Evolutionary conservation across 2,329 filamentous ascomycete genomes (phyloP).

Genomic region (Cladophialophora chaetospira): DNA sequence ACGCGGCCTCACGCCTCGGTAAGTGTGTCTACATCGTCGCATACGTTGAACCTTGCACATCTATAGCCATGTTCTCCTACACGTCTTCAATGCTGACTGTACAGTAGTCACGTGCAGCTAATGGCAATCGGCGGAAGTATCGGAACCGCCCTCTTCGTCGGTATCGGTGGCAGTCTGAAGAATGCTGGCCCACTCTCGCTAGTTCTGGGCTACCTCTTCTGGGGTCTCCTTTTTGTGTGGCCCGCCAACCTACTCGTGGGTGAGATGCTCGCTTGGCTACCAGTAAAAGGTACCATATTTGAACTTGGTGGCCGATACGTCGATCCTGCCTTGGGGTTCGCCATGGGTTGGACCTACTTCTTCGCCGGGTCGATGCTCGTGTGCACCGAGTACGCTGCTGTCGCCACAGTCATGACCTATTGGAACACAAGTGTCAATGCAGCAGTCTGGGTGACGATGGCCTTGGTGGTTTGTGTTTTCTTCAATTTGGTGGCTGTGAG

Average conservation of each 20-base stretch:
- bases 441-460: conserved; percentile 47
- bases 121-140: conserved; percentile 46
- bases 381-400: conserved; percentile 51
- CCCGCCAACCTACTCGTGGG: conserved; percentile 44
- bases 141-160: conserved; percentile 41
- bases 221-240: conserved; percentile 38
- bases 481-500: conserved; percentile 71
- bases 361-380: conserved; percentile 49
- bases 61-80: neutral
- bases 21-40: neutral
- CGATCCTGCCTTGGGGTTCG: conserved; percentile 48
- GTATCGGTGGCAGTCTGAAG: conserved; percentile 39
- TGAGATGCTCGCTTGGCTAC: conserved; percentile 45
- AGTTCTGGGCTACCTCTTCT: conserved; percentile 40
- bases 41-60: neutral
- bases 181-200: conserved; percentile 40
- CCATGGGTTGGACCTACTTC: conserved; percentile 52
- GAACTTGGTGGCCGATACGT: conserved; percentile 44
- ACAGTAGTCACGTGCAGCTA: conserved; percentile 41
- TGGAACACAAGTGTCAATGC: conserved; percentile 48
- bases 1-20: conserved; percentile 38
- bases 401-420: conserved; percentile 49
- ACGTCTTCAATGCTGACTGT: neutral
- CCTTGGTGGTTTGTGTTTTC: conserved; percentile 46
- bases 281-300: conserved; percentile 44